These are phyloP conservation scores for Trifolium subterraneum DNA, from an alignment of 306 rosid species.

Conservation along the genomic window DNA sequence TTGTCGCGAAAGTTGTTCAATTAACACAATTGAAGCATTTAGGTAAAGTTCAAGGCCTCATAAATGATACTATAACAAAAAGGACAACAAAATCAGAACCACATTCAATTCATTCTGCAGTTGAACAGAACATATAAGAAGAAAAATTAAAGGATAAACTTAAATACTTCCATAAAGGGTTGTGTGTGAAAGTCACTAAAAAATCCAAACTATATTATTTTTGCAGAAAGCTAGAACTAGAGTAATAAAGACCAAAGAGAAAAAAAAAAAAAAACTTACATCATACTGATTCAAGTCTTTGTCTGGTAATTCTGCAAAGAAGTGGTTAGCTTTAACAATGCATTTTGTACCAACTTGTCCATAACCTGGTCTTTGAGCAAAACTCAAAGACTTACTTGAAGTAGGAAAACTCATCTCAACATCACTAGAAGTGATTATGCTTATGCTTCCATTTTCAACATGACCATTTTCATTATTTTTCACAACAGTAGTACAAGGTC, in stretches of 20 bases:
- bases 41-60: constrained; percentile 45
- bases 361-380: constrained; percentile 88
- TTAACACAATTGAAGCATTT: background rate
- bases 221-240: constrained; percentile 31
- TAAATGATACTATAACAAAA: constrained; percentile 62
- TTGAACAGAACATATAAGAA: constrained; percentile 44
- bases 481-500: constrained; percentile 62
- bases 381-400: constrained; percentile 82
- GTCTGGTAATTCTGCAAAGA: constrained; percentile 95
- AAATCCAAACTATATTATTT: constrained; percentile 38
- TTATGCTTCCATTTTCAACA: constrained; percentile 54
- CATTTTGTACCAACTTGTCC: constrained; percentile 95
- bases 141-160: constrained; percentile 50
- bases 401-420: constrained; percentile 72
- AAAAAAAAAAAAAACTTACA: constrained; percentile 61
- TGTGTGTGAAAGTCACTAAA: constrained; percentile 3
- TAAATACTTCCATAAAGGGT: constrained; percentile 53
- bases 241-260: constrained; percentile 21
- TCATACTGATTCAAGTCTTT: constrained; percentile 97
- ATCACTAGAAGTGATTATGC: constrained; percentile 45
- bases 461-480: constrained; percentile 46
- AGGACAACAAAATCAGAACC: constrained; percentile 53
- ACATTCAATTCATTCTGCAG: constrained; percentile 43
- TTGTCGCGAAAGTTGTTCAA: background rate
- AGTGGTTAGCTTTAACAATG: constrained; percentile 95